These are phyloP conservation scores for Aechmea fasciata DNA, from an alignment of 176 grass and related monocot species.

Conservation along the genomic window DNA sequence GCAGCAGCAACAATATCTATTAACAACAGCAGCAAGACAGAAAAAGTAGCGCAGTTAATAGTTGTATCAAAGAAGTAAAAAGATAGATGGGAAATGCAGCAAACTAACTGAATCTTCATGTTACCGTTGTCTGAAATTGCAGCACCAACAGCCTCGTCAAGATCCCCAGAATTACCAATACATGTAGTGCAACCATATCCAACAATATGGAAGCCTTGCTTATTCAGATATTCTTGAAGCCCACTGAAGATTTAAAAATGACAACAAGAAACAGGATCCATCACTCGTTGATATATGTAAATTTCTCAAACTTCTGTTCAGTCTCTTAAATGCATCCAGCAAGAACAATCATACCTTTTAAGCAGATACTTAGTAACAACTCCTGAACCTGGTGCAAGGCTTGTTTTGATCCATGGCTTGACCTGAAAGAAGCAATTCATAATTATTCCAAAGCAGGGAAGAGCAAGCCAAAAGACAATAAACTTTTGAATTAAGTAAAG, in stretches of 20 bases:
- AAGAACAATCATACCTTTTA: conserved; percentile 8
- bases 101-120: neutral
- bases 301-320: neutral
- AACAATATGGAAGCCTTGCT: conserved; percentile 19
- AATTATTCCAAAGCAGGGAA: neutral
- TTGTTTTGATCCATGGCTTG: conserved; percentile 30
- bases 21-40: neutral
- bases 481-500: neutral
- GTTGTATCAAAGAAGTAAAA: neutral
- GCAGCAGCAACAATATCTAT: conserved; percentile 30
- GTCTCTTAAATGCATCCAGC: neutral
- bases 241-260: neutral
- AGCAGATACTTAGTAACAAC: conserved; percentile 30
- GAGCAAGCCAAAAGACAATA: neutral
- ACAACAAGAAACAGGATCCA: neutral
- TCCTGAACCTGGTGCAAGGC: conserved; percentile 27
- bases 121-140: conserved; percentile 22
- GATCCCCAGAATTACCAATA: conserved; percentile 23
- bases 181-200: conserved; percentile 24
- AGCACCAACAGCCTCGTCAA: conserved; percentile 21
- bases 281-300: neutral
- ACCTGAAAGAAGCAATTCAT: neutral
- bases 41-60: neutral
- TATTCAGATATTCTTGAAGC: conserved; percentile 14
- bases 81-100: neutral